Conservation (phyloP, 2,329 filamentous ascomycete species). For the Aspergillus latus region DNA sequence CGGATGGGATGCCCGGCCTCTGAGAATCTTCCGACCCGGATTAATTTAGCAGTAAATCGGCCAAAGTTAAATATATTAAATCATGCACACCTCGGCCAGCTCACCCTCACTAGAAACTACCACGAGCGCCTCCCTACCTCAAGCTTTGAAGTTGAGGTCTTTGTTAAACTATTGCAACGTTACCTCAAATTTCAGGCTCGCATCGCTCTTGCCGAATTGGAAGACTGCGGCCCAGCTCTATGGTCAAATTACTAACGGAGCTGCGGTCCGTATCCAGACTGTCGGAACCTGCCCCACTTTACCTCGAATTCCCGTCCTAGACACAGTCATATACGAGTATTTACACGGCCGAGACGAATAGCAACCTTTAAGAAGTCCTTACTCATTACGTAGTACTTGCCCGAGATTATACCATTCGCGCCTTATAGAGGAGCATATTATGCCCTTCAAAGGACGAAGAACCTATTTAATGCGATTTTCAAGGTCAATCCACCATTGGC, state of each 20-base stretch:
- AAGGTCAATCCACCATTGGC: background rate
- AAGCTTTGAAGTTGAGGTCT: background rate
- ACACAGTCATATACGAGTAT: background rate
- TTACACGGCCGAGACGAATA: too few relatives aligned
- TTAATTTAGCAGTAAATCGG: conserved; percentile 6
- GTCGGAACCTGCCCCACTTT: conserved; percentile 25
- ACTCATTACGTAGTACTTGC: too few relatives aligned
- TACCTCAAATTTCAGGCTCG: too few relatives aligned
- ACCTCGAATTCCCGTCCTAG: conserved; percentile 17
- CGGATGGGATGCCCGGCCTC: conserved; percentile 12
- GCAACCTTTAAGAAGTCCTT: too few relatives aligned
- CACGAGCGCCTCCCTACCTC: background rate
- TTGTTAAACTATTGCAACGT: too few relatives aligned
- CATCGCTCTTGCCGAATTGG: background rate
- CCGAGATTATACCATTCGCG: too few relatives aligned
- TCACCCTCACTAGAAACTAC: background rate
- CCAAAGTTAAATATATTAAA: conserved; percentile 16
- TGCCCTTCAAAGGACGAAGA: too few relatives aligned
- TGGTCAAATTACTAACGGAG: conserved; percentile 4
- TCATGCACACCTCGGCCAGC: background rate
- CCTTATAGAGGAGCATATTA: too few relatives aligned
- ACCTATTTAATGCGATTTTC: background rate
- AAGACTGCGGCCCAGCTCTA: background rate
- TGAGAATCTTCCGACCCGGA: background rate
- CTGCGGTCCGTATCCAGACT: conserved; percentile 21